Base-by-base conservation (phyloP, 805 yeast species). In the Kuraishia hungarica region DNA sequence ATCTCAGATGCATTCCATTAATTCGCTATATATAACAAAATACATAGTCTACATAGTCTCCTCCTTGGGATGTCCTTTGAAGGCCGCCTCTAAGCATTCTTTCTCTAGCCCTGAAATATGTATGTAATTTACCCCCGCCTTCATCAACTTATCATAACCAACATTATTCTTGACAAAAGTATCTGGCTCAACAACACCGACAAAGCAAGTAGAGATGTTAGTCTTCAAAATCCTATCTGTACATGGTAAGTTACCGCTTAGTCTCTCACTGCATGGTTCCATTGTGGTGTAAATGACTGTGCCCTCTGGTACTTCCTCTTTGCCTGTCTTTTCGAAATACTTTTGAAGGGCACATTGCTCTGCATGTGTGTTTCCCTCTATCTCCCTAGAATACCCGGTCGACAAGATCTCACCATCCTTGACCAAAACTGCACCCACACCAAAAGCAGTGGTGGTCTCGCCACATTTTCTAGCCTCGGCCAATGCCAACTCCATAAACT, bases 281-380 rank as follows among this genome's bases (percentile, higher is more conserved):
- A 94, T 94, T 0, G 97, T 90, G 0, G 98, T 93, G 68, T 89
- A 94, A 13, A 94, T 68, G 46, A 87, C 89, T 0, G 94, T 82
- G 0, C 96, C 96, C 8, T 62, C 65, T 0, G 97, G 97, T 2
- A 90, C 74, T 2, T 70, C 71, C 7, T 50, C 69, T 62, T 57
- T 54, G 11, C 73, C 73, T 1, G 70, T 66, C 46, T 69, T 61
- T 6, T 64, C 61, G 55, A 75, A 81, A 61, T 84, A 86, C 68
- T 94, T 94, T 35, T 84, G 87, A 55, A 94, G 66, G 0, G 97
- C 97, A 73, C 96, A 87, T 67, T 94, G 97, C 64, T 94, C 99
- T 2, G 99, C 99, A 67, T 93, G 99, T 0, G 99, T 93, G 68
- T 93, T 94, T 0, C 98, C 99, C 20, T 86, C 88, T 1, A 92